Evolutionary conservation across 208 protist species (phyloP).

Genomic region (Trichomonas gallinae): DNA sequence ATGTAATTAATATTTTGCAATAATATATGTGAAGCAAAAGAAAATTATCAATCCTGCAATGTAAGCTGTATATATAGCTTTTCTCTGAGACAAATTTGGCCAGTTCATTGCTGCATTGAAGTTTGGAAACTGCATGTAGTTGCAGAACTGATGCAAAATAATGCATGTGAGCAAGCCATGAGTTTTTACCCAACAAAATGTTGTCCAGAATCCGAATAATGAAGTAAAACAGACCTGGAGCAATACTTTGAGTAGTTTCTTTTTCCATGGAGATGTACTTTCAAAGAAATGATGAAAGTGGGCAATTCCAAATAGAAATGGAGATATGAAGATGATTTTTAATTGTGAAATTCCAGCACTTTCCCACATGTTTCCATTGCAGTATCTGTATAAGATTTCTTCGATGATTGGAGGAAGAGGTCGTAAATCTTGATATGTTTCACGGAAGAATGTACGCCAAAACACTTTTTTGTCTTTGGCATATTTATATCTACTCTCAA

Average conservation of each 20-base stretch:
- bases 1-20: not conserved
- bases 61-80: not conserved
- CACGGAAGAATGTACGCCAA: too few relatives aligned
- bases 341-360: not conserved
- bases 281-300: not conserved
- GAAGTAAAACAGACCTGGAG: not conserved
- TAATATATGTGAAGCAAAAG: not conserved
- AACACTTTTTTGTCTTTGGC: not conserved
- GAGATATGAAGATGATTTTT: not conserved
- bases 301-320: not conserved
- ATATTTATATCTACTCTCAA: not conserved
- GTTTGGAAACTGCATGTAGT: not conserved
- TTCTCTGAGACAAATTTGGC: not conserved
- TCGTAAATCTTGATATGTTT: too few relatives aligned
- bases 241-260: not conserved
- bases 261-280: too few relatives aligned
- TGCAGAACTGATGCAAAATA: not conserved
- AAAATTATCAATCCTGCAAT: not conserved
- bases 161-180: not conserved
- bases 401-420: not conserved
- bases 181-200: not conserved
- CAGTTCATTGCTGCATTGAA: not conserved
- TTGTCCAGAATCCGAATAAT: not conserved
- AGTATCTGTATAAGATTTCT: not conserved
- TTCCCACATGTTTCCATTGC: not conserved